Percentiles rank a stretch among this genome's conserved stretches.
phyloP scores from a whole-genome alignment of 176 grass and related monocot genomes.

The Bothriochloa decipiens region DNA sequence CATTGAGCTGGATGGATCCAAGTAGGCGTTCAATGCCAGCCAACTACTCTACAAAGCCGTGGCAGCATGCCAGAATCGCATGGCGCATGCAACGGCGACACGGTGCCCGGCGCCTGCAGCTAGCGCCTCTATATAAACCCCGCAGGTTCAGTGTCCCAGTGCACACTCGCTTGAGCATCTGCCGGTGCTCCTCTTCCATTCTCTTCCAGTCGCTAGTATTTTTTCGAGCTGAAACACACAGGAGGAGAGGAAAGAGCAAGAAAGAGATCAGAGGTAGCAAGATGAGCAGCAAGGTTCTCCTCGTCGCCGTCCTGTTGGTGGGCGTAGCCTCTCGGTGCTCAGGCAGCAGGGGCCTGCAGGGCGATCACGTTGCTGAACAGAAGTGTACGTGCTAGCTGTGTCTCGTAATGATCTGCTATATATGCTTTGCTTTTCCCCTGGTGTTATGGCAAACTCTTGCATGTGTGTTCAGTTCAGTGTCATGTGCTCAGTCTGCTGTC shows the following conservation, averaged over 20 bases:
- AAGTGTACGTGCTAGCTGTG: constrained; percentile 32
- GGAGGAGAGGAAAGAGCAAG: no score
- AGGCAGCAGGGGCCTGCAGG: constrained; percentile 50
- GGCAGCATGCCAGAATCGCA: constrained; percentile 15
- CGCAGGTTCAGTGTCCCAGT: constrained; percentile 20
- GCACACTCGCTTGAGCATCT: constrained; percentile 31
- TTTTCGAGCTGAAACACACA: not conserved
- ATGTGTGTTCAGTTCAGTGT: not conserved
- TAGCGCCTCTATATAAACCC: constrained; percentile 43
- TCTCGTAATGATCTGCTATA: not conserved
- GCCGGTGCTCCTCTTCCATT: not conserved
- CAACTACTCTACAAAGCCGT: constrained; percentile 24
- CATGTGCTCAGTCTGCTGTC: not conserved
- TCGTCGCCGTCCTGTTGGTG: constrained; percentile 58
- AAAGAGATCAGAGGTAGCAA: not conserved
- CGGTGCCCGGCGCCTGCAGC: not conserved
- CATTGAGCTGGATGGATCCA: constrained; percentile 20
- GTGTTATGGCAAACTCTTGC: not conserved
- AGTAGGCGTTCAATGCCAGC: constrained; percentile 33
- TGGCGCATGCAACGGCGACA: constrained; percentile 14
- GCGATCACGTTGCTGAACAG: constrained; percentile 49
- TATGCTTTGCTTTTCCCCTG: not conserved
- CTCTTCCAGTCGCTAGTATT: not conserved
- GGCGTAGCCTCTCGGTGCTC: constrained; percentile 59
- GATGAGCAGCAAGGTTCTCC: constrained; percentile 51